Evolutionary conservation across 2,329 filamentous ascomycete species (phyloP).

Genomic region (Xylariaceae sp.): DNA sequence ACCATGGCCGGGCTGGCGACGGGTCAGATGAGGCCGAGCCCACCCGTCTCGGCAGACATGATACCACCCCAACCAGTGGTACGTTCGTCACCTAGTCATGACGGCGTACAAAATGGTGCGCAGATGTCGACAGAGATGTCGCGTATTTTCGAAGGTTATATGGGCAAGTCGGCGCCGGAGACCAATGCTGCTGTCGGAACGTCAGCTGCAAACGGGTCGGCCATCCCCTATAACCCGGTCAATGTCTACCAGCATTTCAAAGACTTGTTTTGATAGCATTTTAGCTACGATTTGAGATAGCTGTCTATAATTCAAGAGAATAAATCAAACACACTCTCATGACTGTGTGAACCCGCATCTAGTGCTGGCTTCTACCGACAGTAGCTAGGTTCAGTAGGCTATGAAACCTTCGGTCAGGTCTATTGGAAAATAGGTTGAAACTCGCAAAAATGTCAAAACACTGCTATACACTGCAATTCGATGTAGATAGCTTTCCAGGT

Average conservation of each 20-base stretch:
- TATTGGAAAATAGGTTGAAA: no score
- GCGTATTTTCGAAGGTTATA: constrained; percentile 40
- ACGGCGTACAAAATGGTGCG: constrained; percentile 36
- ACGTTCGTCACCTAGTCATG: constrained; percentile 1
- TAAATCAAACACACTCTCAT: no score
- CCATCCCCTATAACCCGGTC: constrained; percentile 8
- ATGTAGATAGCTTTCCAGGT: no score
- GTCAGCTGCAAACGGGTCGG: constrained; percentile 3
- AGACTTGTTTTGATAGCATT: constrained; percentile 23
- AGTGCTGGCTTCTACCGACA: no score
- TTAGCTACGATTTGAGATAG: no score
- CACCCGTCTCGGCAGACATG: constrained; percentile 14
- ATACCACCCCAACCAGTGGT: constrained; percentile 8
- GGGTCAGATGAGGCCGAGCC: constrained; percentile 25
- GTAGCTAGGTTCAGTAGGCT: no score
- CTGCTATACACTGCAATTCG: no score
- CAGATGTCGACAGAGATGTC: constrained; percentile 52
- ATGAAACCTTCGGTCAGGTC: no score
- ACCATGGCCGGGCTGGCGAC: constrained; percentile 52
- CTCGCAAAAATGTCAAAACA: no score
- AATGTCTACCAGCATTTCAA: constrained; percentile 28
- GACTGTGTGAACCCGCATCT: no score
- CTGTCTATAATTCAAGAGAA: no score
- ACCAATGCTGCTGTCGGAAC: constrained; percentile 8
- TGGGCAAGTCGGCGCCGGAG: constrained; percentile 14